phyloP scores from a whole-genome alignment of 768 basidiomycete species.

The Filobasidium floriforme region DNA sequence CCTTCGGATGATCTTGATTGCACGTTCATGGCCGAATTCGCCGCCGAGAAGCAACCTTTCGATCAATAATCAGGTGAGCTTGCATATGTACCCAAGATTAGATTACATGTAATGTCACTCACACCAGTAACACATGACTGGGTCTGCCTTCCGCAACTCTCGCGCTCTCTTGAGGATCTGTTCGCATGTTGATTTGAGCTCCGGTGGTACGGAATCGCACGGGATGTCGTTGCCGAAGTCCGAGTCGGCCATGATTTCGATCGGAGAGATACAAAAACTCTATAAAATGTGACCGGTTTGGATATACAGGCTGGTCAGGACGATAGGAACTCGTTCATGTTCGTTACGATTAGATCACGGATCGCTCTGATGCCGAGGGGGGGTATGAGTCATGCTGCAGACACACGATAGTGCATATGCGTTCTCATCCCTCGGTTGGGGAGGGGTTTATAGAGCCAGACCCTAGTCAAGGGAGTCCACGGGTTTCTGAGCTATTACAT shows the following conservation, averaged over 20 bases:
- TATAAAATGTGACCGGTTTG: no score
- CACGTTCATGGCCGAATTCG: slow-evolving; percentile 64
- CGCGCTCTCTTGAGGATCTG: slow-evolving; percentile 84
- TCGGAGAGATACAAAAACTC: neutral
- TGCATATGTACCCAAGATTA: no score
- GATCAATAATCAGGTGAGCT: neutral
- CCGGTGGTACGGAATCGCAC: slow-evolving; percentile 37
- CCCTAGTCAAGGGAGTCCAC: no score
- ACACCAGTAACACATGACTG: slow-evolving; percentile 95
- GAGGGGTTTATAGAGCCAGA: no score
- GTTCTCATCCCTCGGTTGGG: no score
- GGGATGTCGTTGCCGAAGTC: slow-evolving; percentile 28
- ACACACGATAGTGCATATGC: no score
- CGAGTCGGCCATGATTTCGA: neutral
- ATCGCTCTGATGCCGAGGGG: no score
- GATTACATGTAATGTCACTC: slow-evolving; percentile 40
- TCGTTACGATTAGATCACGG: no score
- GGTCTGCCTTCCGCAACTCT: slow-evolving; percentile 73
- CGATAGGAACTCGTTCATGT: no score
- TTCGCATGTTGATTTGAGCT: slow-evolving; percentile 52
- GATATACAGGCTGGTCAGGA: no score
- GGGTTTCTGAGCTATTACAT: no score
- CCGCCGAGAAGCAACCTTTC: slow-evolving; percentile 84
- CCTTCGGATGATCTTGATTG: slow-evolving; percentile 60
- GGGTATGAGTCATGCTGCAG: no score